phyloP scores from a whole-genome alignment of 805 yeast genomes.

The Saccharomycopsis guyanensis region DNA sequence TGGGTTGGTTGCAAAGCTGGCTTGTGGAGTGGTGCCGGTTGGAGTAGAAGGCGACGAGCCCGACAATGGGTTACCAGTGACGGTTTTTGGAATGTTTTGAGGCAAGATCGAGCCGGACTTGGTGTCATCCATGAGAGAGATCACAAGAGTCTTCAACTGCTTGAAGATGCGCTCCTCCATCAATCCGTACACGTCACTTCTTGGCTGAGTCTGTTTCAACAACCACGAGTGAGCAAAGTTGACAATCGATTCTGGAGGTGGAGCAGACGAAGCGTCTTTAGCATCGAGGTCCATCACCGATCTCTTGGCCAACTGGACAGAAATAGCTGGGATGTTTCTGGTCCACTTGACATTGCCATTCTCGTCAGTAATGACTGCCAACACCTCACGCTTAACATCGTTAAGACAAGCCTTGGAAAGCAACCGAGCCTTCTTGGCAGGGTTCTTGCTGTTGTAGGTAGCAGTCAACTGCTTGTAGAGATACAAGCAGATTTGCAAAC shows the following conservation, averaged over 20 bases:
- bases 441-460: constrained; percentile 27
- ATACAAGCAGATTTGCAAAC: constrained; percentile 65
- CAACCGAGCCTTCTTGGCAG: constrained; percentile 30
- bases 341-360: constrained; percentile 91
- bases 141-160: constrained; percentile 31
- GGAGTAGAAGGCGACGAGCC: constrained; percentile 6
- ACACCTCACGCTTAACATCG: constrained; percentile 58
- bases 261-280: constrained; percentile 23
- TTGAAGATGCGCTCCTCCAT: constrained; percentile 62
- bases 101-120: constrained; percentile 18
- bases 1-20: constrained; percentile 7
- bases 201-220: constrained; percentile 78
- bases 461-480: constrained; percentile 62
- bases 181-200: constrained; percentile 64
- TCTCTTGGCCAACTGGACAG: constrained; percentile 55
- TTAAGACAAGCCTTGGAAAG: constrained; percentile 32
- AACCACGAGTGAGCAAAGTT: constrained; percentile 73
- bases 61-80: constrained; percentile 8
- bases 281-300: constrained; percentile 19
- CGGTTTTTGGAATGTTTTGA: constrained; percentile 23
- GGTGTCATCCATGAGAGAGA: constrained; percentile 28
- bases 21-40: background rate
- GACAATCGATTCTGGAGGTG: constrained; percentile 35
- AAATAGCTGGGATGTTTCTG: constrained; percentile 62
- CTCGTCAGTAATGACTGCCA: constrained; percentile 76